Evolutionary conservation across 2,329 filamentous ascomycete genomes (phyloP).

Genomic region (Colletotrichum sidae): DNA sequence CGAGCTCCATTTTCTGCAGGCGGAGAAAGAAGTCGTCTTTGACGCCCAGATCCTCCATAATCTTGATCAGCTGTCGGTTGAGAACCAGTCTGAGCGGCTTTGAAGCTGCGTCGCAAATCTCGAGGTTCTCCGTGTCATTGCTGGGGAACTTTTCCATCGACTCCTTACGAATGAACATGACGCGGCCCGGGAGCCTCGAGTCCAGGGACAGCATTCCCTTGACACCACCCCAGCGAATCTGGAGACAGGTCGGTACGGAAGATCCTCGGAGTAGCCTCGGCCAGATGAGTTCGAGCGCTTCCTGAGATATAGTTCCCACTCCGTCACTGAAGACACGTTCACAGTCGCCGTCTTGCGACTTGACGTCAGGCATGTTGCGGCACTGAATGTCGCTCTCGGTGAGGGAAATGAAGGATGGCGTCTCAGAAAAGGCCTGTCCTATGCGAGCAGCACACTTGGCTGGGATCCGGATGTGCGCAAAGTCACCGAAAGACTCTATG

Average conservation of each 20-base stretch:
- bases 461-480: slow-evolving; percentile 61
- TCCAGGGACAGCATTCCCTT: slow-evolving; percentile 86
- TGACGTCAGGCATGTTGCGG: slow-evolving; percentile 61
- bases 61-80: slow-evolving; percentile 87
- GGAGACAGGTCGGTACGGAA: slow-evolving; percentile 72
- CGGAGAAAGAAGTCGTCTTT: slow-evolving; percentile 68
- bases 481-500: slow-evolving; percentile 62
- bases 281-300: slow-evolving; percentile 72
- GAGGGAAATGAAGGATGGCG: slow-evolving; percentile 70
- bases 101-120: slow-evolving; percentile 78
- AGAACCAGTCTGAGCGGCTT: slow-evolving; percentile 76
- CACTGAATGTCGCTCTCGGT: slow-evolving; percentile 49
- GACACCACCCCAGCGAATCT: slow-evolving; percentile 79
- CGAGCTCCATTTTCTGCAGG: slow-evolving; percentile 73
- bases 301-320: slow-evolving; percentile 77
- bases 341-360: slow-evolving; percentile 51
- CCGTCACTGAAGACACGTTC: slow-evolving; percentile 81
- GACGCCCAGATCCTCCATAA: slow-evolving; percentile 82
- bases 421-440: slow-evolving; percentile 80
- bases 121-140: slow-evolving; percentile 65
- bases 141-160: slow-evolving; percentile 87
- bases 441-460: slow-evolving; percentile 70
- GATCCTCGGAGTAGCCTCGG: slow-evolving; percentile 59
- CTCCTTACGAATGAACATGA: slow-evolving; percentile 69
- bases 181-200: slow-evolving; percentile 64